phyloP scores from a whole-genome alignment of 139 green algal genomes.

The Eudorina sp. region DNA sequence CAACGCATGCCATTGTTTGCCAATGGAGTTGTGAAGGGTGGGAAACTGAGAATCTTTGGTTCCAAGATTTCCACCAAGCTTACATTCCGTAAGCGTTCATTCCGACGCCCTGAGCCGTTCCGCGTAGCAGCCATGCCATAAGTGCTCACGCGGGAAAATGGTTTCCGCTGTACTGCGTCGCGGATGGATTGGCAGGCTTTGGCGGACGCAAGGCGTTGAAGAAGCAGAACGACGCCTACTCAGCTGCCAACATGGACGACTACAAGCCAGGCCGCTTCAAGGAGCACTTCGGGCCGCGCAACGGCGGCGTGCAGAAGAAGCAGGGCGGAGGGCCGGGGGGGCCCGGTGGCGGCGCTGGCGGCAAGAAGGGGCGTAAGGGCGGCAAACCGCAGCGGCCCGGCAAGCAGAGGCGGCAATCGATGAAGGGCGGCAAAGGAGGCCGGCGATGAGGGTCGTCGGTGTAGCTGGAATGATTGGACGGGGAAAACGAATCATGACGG shows the following conservation, averaged over 20 bases:
- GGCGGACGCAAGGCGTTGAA: constrained; percentile 85
- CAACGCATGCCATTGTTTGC: too few species aligned
- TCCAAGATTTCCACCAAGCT: too few species aligned
- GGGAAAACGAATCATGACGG: too few species aligned
- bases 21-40: too few species aligned
- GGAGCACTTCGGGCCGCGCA: constrained; percentile 30
- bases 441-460: not conserved
- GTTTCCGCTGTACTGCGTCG: too few species aligned
- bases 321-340: constrained; percentile 36
- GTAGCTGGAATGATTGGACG: too few species aligned
- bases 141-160: too few species aligned
- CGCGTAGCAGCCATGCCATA: too few species aligned
- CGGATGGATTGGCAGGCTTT: too few species aligned
- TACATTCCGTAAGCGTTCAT: too few species aligned
- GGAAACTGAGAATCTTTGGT: too few species aligned
- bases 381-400: constrained; percentile 65
- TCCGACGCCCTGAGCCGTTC: too few species aligned
- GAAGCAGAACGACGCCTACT: constrained; percentile 95
- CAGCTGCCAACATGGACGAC: constrained; percentile 82
- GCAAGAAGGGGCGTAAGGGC: not conserved
- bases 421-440: constrained; percentile 33
- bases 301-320: constrained; percentile 46
- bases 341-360: constrained; percentile 34
- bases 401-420: constrained; percentile 66
- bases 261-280: constrained; percentile 64